Evolutionary conservation across 2,329 filamentous ascomycete species (phyloP), one percentile per base, ranked within the genome.

Genomic region (Emmonsiellopsis sp.): DNA sequence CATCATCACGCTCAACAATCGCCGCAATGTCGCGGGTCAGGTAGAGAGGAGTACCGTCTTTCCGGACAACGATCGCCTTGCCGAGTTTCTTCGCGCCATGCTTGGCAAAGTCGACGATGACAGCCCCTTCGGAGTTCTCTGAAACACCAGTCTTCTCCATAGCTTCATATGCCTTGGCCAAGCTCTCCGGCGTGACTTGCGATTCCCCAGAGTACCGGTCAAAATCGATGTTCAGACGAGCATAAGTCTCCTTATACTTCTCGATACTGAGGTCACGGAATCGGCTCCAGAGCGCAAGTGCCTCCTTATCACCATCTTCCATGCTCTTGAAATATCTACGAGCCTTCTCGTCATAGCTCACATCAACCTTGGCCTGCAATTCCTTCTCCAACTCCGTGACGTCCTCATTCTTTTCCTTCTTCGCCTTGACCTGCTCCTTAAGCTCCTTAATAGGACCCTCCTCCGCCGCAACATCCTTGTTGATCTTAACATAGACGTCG

Each of bases 191-290:
- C 63, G 79, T 79, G 59, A 85, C 79, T 54, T 84, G 81, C 0
- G 83, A 87, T 68, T 89, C 85, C 30, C 85, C 85, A 10, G 81
- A 82, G 69, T 85, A 85, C 53, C 82, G 79, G 58, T 84, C 81
- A 61, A 83, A 85, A 53, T 74, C 72, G 61, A 85, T 84, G 70
- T 85, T 85, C 34, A 85, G 71, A 45, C 81, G 77, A 44, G 78
- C 78, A 62, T 85, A 85, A 31, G 81, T 83, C 61, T 81, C 69
- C 66, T 79, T 81, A 70, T 85, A 85, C 64, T 82, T 81, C 57
- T 79, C 73, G 60, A 85, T 84, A 58, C 79, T 83, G 44, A 83
- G 70, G 50, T 83, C 79, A 65, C 82, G 75, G 76, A 85, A 85
- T 55, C 78, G 75, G 63, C 77, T 77, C 82, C 82, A 85, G 55